Evolutionary conservation across 2,329 filamentous ascomycete species (phyloP), one percentile per base, ranked within the genome.

Genomic region (Davidsoniella virescens): DNA sequence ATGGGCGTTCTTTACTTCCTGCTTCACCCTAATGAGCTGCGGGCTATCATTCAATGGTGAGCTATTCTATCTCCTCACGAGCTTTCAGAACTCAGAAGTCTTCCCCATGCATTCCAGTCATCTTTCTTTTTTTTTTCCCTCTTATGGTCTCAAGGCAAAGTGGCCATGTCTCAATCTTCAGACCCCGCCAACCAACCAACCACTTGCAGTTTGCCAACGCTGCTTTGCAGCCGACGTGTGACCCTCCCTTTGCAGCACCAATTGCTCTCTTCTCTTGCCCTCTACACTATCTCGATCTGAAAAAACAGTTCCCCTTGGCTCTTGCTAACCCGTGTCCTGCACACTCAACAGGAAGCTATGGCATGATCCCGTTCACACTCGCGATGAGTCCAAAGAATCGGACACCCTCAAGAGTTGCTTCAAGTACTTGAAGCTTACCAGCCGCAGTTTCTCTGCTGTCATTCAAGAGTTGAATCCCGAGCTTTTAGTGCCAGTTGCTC

Each of bases 391-490:
- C 54, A 84, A 84, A 57, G 92, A 96, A 66, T 72, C 79, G 25
- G 69, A 73, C 49, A 82, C 82, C 14, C 74, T 93, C 54, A 76
- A 78, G 64, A 73, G 79, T 71, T 96, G 92, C 71, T 96, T 94
- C 70, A 70, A 84, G 56, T 86, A 84, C 64, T 78, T 98, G 56
- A 73, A 90, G 59, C 57, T 83, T 70, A 98, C 92, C 48, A 95
- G 88, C 63, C 84, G 92, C 54, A 95, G 87, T 64, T 98, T 98
- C 65, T 73, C 82, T 48, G 75, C 87, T 44, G 92, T 98, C 62
- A 98, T 98, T 56, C 80, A 94, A 67, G 92, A 98, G 68, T 76
- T 98, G 41, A 88, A 95, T 62, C 87, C 87, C 1, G 90, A 98
- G 67, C 79, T 98, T 29, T 77, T 96, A 36, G 77, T 95, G 39